Evolutionary conservation across 2,329 filamentous ascomycete genomes (phyloP).

Genomic region (Monilinia polystroma): DNA sequence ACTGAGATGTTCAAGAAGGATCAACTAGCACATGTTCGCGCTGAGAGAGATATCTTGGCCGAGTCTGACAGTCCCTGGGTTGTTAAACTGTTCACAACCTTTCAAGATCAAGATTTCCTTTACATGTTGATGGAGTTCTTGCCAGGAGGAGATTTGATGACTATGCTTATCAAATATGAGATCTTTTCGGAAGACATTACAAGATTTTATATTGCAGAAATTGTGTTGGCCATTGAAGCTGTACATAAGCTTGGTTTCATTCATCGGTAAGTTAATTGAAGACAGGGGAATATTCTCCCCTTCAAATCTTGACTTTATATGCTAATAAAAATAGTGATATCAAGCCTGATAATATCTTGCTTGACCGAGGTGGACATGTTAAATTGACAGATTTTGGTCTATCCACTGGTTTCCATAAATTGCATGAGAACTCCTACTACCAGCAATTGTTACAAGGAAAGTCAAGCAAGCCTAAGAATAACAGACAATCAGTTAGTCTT

Average conservation of each 20-base stretch:
- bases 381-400: slow-evolving; percentile 98
- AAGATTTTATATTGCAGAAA: slow-evolving; percentile 98
- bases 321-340: slow-evolving; percentile 68
- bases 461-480: slow-evolving; percentile 68
- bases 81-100: slow-evolving; percentile 96
- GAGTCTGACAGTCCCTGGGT: slow-evolving; percentile 99
- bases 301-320: neutral
- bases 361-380: slow-evolving; percentile 93
- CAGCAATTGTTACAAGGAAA: slow-evolving; percentile 87
- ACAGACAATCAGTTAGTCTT: slow-evolving; percentile 87
- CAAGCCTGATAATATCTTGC: slow-evolving; percentile 97
- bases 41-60: slow-evolving; percentile 94
- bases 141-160: slow-evolving; percentile 97
- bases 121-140: slow-evolving; percentile 99
- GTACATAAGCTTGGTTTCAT: slow-evolving; percentile 98
- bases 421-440: slow-evolving; percentile 98
- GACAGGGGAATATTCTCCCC: neutral
- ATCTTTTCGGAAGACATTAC: slow-evolving; percentile 99
- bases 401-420: slow-evolving; percentile 95
- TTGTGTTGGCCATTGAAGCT: slow-evolving; percentile 96
- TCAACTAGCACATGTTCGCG: slow-evolving; percentile 93
- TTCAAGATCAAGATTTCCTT: slow-evolving; percentile 92
- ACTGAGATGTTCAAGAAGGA: slow-evolving; percentile 99
- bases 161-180: slow-evolving; percentile 99
- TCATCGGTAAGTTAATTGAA: slow-evolving; percentile 69